phyloP scores from a whole-genome alignment of 495 filamentous ascomycete genomes.

The Aspergillus sclerotiicarbonarius region DNA sequence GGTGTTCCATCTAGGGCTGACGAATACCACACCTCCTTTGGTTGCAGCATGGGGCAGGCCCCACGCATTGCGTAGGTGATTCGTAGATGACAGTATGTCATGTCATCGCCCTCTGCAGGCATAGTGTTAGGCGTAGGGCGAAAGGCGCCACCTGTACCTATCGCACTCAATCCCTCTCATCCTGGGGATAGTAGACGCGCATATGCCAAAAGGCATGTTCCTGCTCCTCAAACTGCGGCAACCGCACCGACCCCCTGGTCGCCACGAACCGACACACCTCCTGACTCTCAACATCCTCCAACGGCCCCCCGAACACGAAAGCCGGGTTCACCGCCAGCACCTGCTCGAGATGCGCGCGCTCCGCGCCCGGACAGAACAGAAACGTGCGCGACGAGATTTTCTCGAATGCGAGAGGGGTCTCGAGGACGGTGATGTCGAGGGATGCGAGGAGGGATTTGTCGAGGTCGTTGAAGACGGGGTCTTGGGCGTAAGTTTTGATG shows the following conservation, averaged over 20 bases:
- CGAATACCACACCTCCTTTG: conserved; percentile 3
- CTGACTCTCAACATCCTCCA: conserved; percentile 33
- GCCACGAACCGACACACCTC: conserved; percentile 26
- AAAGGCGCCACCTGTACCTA: not conserved
- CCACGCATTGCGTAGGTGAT: too few relatives aligned
- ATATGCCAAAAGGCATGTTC: conserved; percentile 47
- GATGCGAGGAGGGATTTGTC: conserved; percentile 57
- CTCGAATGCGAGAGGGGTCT: conserved; percentile 56
- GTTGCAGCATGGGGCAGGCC: not conserved
- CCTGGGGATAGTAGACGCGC: conserved; percentile 33
- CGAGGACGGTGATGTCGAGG: conserved; percentile 53
- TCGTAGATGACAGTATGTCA: too few relatives aligned
- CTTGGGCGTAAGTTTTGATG: conserved; percentile 57
- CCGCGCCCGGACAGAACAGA: conserved; percentile 59
- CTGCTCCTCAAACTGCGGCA: conserved; percentile 34
- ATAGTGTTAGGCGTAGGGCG: too few relatives aligned
- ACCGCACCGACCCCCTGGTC: conserved; percentile 20
- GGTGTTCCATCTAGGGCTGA: not conserved
- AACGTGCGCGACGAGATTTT: conserved; percentile 52
- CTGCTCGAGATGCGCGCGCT: conserved; percentile 36
- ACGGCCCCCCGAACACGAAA: conserved; percentile 34
- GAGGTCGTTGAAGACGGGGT: conserved; percentile 63
- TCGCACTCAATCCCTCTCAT: not conserved
- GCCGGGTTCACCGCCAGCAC: conserved; percentile 30
- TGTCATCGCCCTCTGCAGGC: too few relatives aligned